Evolutionary conservation across 129 eudicot genomes (phyloP), one percentile per base, ranked within the genome.

Genomic region (Chrysanthemum makinoi): DNA sequence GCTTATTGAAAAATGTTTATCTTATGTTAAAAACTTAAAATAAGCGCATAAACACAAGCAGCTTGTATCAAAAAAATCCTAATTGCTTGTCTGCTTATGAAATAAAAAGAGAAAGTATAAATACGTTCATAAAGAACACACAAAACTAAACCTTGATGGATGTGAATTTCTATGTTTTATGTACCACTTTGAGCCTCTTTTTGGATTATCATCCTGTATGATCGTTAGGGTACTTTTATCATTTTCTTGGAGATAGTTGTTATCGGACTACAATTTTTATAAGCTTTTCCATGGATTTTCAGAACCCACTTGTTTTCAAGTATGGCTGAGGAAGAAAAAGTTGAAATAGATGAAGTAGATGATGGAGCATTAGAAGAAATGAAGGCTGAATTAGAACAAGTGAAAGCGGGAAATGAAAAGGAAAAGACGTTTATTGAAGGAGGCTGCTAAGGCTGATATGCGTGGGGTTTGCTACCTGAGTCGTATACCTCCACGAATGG

Each of bases 381-480:
- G 28, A 62, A 71, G 64, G 30, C 63, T 15, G 76, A 76, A 55
- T 55, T 69, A 39, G 61, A 75, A 30, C 78, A 75, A 53, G 46
- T 61, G 75, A 77, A 76, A 44, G 80, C 72, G 28, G 3, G 84
- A 68, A 66, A 69, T 57, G 35, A 95, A 83, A 76, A 80, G 80
- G 79, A 90, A 81, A 80, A 80, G 72, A 74, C 75, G 79, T 52
- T 72, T 83, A 68, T 26, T 85, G 59, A 62, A 80, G 72, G 99
- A 90, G 80, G 82, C 89, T 26, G 85, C 84, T 12, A 89, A 78
- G 63, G 93, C 97, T 15, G 75, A 83, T 18, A 90, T 75, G 68
- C 91, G 92, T 47, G 99, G 99, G 47, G 97, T 95, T 33, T 95
- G 99, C 76, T 90, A 95, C 79, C 77, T 95, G 80, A 95, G 99